Base-by-base conservation (phyloP, 192 early-diverging fungal species). In the Coemansia sp. region DNA sequence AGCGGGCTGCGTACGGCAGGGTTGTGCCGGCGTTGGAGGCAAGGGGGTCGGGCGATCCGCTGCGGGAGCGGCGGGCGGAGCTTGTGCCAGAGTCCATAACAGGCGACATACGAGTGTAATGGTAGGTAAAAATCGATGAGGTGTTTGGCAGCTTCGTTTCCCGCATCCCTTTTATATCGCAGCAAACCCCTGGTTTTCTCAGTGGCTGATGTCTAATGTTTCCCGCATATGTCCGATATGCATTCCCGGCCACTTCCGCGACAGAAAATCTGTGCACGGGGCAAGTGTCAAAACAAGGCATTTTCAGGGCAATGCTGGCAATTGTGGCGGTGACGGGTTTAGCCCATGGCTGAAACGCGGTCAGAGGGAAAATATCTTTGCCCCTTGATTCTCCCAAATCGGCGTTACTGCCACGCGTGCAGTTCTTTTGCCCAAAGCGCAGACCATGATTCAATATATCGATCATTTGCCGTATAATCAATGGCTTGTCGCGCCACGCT, bases 1-100 rank as follows among this genome's bases (percentile, higher is more conserved):
- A 65, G 49, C 93, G 89, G 12, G 61, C 54, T 23, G 56, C 72
- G 52, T 64, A 63, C 37, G 72, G 65, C 50, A 73, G 65, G 25
- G 72, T 66, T 4, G 72, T 70, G 60, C 73, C 73, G 27, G 68
- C 56, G 64, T 53, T 69, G 14, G 66, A 75, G 3, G 72, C 72
- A 10, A 75, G 41, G 4, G 55, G 72, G 63, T 75, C 72, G 2
- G 72, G 72, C 12, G 72, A 69, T 10, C 66, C 58, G 41, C 72
- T 75, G 52, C 66, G 72, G 8, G 72, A 73, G 38, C 72, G 72
- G 12, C 65, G 66, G 3, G 57, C 66, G 1, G 62, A 67, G 62
- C 66, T 65, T 35, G 58, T 65, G 56, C 54, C 66, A 32, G 72
- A 69, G 25, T 59, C 58, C 58, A 59, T 59, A 8, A n/a, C 58